Conservation (phyloP, 2,329 filamentous ascomycete species). For the Penicillium sp. region DNA sequence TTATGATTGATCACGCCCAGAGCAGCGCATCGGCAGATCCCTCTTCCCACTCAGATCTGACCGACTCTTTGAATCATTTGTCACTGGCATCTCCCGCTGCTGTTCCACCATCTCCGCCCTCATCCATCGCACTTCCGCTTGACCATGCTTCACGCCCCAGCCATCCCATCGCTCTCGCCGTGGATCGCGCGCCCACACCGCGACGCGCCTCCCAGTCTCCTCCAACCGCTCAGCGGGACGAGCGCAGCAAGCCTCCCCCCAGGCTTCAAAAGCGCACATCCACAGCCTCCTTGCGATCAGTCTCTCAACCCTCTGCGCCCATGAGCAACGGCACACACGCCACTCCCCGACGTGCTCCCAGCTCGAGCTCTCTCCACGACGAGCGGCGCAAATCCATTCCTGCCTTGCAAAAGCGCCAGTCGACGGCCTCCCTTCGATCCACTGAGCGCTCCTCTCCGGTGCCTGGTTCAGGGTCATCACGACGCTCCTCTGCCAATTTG, state of each 20-base stretch:
- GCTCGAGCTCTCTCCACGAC: conserved; percentile 32
- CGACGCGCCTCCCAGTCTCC: conserved; percentile 30
- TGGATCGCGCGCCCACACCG: conserved; percentile 16
- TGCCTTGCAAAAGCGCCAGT: conserved; percentile 36
- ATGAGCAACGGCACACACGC: conserved; percentile 2
- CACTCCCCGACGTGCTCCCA: conserved; percentile 28
- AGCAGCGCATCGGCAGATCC: conserved; percentile 13
- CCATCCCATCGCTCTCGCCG: conserved; percentile 13
- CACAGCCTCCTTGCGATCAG: conserved; percentile 33
- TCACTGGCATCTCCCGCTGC: conserved; percentile 21
- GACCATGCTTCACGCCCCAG: conserved; percentile 17
- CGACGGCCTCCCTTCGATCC: conserved; percentile 35
- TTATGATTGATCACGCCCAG: conserved; percentile 15
- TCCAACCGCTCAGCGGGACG: conserved; percentile 32
- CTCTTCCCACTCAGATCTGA: conserved; percentile 13
- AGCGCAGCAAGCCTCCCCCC: conserved; percentile 29
- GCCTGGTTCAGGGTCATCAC: conserved; percentile 27
- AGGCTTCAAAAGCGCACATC: conserved; percentile 36
- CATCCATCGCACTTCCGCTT: conserved; percentile 23
- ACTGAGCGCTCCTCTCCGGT: conserved; percentile 26
- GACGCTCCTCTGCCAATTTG: conserved; percentile 30
- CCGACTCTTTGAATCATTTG: conserved; percentile 24
- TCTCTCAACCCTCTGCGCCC: neutral
- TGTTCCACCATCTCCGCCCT: conserved; percentile 23
- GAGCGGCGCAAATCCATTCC: conserved; percentile 32